Evolutionary conservation across 2,329 filamentous ascomycete genomes (phyloP).

Genomic region (Fusarium sp.): DNA sequence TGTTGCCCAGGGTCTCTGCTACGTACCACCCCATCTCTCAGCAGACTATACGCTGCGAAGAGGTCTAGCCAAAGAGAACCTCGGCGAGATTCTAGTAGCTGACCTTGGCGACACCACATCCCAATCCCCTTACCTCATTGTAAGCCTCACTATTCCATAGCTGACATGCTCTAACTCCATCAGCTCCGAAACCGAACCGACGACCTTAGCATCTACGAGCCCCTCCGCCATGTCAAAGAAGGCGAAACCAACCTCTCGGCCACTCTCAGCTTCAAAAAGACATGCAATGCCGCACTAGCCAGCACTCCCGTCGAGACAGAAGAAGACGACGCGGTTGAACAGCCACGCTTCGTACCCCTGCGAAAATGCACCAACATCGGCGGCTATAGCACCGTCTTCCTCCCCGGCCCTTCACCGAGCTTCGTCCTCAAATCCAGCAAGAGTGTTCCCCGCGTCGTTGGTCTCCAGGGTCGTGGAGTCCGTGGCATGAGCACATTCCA

Average conservation of each 20-base stretch:
- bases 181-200: constrained; percentile 81
- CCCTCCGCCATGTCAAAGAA: constrained; percentile 64
- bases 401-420: constrained; percentile 80
- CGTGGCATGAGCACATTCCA: constrained; percentile 79
- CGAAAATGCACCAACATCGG: constrained; percentile 70
- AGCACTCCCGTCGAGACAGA: constrained; percentile 60
- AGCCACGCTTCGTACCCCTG: constrained; percentile 62
- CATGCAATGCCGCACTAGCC: constrained; percentile 73
- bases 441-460: constrained; percentile 77
- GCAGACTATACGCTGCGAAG: constrained; percentile 74
- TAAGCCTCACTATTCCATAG: constrained; percentile 53
- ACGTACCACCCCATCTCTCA: constrained; percentile 79
- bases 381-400: constrained; percentile 82
- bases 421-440: constrained; percentile 86
- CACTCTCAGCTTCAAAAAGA: constrained; percentile 78
- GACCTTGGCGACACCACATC: constrained; percentile 81
- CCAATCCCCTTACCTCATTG: constrained; percentile 81
- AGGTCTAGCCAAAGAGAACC: constrained; percentile 73
- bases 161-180: constrained; percentile 2
- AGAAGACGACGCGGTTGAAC: constrained; percentile 60
- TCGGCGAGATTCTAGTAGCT: constrained; percentile 83
- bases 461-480: constrained; percentile 73
- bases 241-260: constrained; percentile 56
- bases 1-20: constrained; percentile 77
- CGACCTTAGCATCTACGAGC: constrained; percentile 88